Evolutionary conservation across 371 early-diverging fungal species (phyloP).

Genomic region (Choanephora cucurbitarum): DNA sequence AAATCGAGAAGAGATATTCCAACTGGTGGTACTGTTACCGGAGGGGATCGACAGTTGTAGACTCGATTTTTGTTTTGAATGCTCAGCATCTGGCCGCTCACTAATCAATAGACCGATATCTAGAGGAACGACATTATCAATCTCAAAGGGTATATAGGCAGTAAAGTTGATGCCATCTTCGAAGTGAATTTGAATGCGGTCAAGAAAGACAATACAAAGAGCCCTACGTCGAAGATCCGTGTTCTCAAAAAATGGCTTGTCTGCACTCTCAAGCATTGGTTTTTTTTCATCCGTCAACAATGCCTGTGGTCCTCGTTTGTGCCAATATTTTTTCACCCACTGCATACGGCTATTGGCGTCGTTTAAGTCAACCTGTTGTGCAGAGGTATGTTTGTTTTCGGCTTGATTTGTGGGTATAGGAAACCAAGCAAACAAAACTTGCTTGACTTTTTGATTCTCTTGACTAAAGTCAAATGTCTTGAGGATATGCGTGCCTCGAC

Average conservation of each 20-base stretch:
- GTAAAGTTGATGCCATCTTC: constrained; percentile 14
- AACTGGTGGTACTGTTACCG: neutral
- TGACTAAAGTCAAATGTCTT: constrained; percentile 41
- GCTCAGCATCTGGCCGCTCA: constrained; percentile 4
- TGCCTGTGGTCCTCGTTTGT: constrained; percentile 14
- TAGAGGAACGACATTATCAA: constrained; percentile 18
- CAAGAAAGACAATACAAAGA: constrained; percentile 24
- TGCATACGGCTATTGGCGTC: constrained; percentile 4
- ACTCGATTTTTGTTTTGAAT: neutral
- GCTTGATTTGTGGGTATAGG: constrained; percentile 18
- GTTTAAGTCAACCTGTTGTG: constrained; percentile 4
- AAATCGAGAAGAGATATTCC: constrained; percentile 16
- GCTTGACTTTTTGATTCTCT: constrained; percentile 37
- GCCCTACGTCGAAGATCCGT: constrained; percentile 4
- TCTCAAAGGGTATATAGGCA: constrained; percentile 20
- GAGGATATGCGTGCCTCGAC: constrained; percentile 38
- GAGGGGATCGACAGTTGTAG: constrained; percentile 3
- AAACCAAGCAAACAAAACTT: constrained; percentile 56
- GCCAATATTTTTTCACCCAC: constrained; percentile 10
- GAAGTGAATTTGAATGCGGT: constrained; percentile 14
- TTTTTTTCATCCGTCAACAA: constrained; percentile 5
- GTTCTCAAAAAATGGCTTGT: neutral
- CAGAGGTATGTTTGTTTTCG: constrained; percentile 2
- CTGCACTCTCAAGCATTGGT: neutral
- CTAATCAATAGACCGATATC: constrained; percentile 20